Evolutionary conservation across 2,329 filamentous ascomycete species (phyloP), one percentile per base, ranked within the genome.

Genomic region (Beauveria pseudobassiana): DNA sequence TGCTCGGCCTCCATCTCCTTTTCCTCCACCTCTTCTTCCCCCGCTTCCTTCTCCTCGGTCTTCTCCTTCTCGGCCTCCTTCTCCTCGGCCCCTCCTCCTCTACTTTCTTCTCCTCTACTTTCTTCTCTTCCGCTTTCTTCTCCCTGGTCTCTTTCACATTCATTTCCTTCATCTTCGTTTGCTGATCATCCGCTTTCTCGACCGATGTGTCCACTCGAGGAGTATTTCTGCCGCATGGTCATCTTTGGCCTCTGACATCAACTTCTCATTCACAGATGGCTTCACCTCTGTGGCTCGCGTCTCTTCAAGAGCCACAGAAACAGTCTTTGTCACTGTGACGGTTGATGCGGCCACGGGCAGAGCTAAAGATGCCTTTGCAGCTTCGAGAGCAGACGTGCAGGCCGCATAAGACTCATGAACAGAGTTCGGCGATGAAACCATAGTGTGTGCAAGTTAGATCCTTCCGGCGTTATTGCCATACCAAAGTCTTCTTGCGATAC

Each of bases 271-370:
- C 24, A 9, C 2, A 10, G 4, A 10, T 14, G 30, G 16, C 22
- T 50, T 20, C 12, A 42, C 9, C 1, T 8, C 65, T 34, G 24
- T 48, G 20, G 48, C 50, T 38, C 49, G 12, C 3, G 61, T 62
- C 38, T 57, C 61, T 8, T 18, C 24, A 22, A 28, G 48, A 10
- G 69, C 70, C 43, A 68, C 68, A 8, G 69, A 70, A 5, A 71
- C 65, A 34, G 70, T 72, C 20, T 71, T 69, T 26, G 72, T 69
- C 57, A 72, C 67, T 1, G 71, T 75, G 2, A 72, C 68, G 7
- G 74, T 78, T 24, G 59, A 48, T 8, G 59, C 52, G 30, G 59
- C 9, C 30, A 55, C 34, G 5, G 38, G 50, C 3, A 49, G 34
- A 34, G 53, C 55, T 24, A 56, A 42, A 18, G 58, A 64, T 10